Evolutionary conservation across 805 yeast species (phyloP).

Genomic region (Lipomyces sp.): DNA sequence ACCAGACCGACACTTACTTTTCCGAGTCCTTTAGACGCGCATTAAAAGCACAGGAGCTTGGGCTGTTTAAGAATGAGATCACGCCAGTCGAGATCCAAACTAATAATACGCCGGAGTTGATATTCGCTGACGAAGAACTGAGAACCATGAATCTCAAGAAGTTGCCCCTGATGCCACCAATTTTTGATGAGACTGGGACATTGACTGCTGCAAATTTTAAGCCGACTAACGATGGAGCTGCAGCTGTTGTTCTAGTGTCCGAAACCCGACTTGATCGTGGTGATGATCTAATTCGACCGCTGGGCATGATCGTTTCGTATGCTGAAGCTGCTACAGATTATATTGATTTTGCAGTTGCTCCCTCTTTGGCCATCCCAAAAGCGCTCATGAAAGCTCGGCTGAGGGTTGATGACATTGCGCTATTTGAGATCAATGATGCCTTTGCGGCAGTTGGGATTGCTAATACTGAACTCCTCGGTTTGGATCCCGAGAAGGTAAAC

Average conservation of each 20-base stretch:
- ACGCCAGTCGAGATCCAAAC: conserved; percentile 73
- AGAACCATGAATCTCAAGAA: conserved; percentile 65
- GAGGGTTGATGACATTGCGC: conserved; percentile 63
- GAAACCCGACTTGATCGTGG: conserved; percentile 64
- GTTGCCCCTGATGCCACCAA: conserved; percentile 77
- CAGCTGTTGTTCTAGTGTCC: conserved; percentile 82
- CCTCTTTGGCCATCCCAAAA: conserved; percentile 86
- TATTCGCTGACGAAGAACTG: conserved; percentile 76
- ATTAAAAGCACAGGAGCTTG: conserved; percentile 61
- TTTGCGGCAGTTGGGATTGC: conserved; percentile 91
- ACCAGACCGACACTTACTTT: conserved; percentile 82
- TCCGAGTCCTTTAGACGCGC: conserved; percentile 79
- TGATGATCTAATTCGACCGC: conserved; percentile 56
- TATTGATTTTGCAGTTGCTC: conserved; percentile 90
- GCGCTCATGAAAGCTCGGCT: conserved; percentile 80
- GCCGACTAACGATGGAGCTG: conserved; percentile 92
- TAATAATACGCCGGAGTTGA: conserved; percentile 60
- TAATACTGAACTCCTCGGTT: conserved; percentile 64
- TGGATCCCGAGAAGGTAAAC: conserved; percentile 68
- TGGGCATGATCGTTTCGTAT: conserved; percentile 81
- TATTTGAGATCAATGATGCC: conserved; percentile 90
- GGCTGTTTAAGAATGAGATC: conserved; percentile 74
- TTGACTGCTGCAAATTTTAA: conserved; percentile 96
- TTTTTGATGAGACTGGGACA: conserved; percentile 87
- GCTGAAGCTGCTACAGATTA: conserved; percentile 96